phyloP scores from a whole-genome alignment of 805 yeast species.

The Tetrapisispora pingtungensis region DNA sequence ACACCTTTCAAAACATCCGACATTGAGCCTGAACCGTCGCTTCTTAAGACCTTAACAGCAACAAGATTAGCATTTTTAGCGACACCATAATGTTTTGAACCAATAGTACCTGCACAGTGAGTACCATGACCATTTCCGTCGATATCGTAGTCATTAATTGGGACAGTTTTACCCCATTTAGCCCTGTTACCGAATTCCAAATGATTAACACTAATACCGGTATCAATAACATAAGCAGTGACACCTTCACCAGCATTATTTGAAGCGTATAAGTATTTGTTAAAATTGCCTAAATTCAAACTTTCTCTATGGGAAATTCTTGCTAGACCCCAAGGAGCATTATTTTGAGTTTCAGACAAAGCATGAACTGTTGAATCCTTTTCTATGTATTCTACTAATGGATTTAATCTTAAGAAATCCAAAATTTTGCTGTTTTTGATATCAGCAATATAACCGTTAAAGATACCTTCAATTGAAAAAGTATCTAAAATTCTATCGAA shows the following conservation, averaged over 20 bases:
- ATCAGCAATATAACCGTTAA: conserved; percentile 72
- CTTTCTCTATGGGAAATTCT: conserved; percentile 77
- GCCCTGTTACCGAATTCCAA: conserved; percentile 79
- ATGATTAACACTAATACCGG: conserved; percentile 73
- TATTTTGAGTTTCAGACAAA: conserved; percentile 53
- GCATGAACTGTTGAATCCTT: conserved; percentile 63
- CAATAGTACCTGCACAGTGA: conserved; percentile 95
- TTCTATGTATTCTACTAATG: conserved; percentile 61
- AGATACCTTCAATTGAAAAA: conserved; percentile 52
- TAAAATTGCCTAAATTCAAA: conserved; percentile 56
- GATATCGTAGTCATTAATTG: conserved; percentile 53
- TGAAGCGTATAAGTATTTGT: conserved; percentile 57
- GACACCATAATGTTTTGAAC: conserved; percentile 68
- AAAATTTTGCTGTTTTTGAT: conserved; percentile 61
- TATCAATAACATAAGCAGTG: conserved; percentile 80
- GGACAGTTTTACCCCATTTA: conserved; percentile 75
- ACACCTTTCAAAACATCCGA: conserved; percentile 79
- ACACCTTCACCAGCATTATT: conserved; percentile 73
- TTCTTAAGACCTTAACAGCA: conserved; percentile 75
- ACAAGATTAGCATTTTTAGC: conserved; percentile 72
- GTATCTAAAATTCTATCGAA: conserved; percentile 42
- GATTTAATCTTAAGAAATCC: conserved; percentile 60
- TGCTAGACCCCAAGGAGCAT: conserved; percentile 93
- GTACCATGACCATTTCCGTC: conserved; percentile 96
- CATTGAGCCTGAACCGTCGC: conserved; percentile 77